Base-by-base conservation (phyloP, 331 rosid species). In the Rhamnella rubrinervis region DNA sequence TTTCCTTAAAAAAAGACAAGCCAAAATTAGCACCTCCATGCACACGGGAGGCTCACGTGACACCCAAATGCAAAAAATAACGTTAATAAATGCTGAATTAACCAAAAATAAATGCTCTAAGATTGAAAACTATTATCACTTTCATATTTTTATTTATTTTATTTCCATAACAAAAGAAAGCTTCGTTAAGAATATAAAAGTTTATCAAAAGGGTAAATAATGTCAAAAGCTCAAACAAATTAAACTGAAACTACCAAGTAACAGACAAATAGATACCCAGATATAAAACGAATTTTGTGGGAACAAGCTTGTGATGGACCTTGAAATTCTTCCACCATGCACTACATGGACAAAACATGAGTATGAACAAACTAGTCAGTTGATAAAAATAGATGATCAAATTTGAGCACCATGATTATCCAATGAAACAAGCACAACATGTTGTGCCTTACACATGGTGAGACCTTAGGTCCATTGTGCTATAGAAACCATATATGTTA, bases 271-370 rank as follows among this genome's bases (percentile, higher is more conserved):
- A 72, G 75, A 77, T 84, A 87, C 98, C 98, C 98, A 61, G 97
- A 81, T 76, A 93, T 88, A 75, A 93, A 93, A 62, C 97, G 96
- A 38, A 83, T 86, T 85, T 93, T 93, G 79, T 95, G 89, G 61
- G 96, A 75, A 61, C 96, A 92, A 75, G 96, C 96, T 78, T 85
- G 93, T 57, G 92, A 66, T 71, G 98, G 97, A 70, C 96, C 96
- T 77, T 87, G 97, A 76, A 85, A 92, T 85, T 93, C 98, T 86
- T 93, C 98, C 76, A 90, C 97, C 59, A 93, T 93, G 84, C 98
- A 93, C 97, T 93, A 76, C 74, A 77, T 66, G 61, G 55, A 75
- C 70, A 76, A 82, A 82, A 63, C 56, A 63, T 21, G 28, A 53
- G 39, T 58, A 65, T 47, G 39, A 70, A 41, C 12, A 76, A 72